These are phyloP conservation scores for Warburgia ugandensis DNA, from an alignment of 164 flowering plant species.

Conservation along the genomic window DNA sequence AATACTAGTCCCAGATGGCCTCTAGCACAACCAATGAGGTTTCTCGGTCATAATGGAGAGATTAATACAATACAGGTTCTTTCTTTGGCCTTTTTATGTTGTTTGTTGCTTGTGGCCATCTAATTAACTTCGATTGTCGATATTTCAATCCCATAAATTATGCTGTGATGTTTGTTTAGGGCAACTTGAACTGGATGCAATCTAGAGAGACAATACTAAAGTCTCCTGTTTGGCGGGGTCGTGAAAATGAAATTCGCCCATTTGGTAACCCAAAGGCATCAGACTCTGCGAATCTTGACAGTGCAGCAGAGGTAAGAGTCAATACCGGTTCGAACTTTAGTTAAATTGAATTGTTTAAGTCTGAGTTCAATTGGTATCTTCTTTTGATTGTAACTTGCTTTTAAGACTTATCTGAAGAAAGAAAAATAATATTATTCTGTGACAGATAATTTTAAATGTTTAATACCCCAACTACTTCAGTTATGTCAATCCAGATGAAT, in stretches of 20 bases:
- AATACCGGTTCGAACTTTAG: conserved; percentile 6
- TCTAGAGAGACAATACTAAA: conserved; percentile 84
- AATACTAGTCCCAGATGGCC: conserved; percentile 99
- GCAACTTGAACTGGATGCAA: conserved; percentile 99
- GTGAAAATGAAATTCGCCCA: conserved; percentile 96
- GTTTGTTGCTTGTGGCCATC: background rate
- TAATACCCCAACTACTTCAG: no score
- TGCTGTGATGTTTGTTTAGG: conserved; percentile 36
- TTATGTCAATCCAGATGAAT: no score
- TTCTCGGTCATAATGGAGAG: conserved; percentile 99
- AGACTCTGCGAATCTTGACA: conserved; percentile 97
- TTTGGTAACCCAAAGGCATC: conserved; percentile 93
- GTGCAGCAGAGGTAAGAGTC: conserved; percentile 80
- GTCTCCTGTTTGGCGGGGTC: conserved; percentile 94
- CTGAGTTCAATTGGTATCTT: no score
- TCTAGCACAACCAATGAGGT: conserved; percentile 98
- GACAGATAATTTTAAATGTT: no score
- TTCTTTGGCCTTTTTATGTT: conserved; percentile 7
- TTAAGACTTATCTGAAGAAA: no score
- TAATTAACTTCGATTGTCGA: background rate
- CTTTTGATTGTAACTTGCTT: no score
- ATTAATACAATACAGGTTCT: conserved; percentile 99
- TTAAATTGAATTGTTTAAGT: background rate
- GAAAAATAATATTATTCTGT: no score
- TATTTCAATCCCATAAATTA: background rate